These are phyloP conservation scores for Cyberlindnera maritima DNA, from an alignment of 805 yeast species.

Conservation along the genomic window DNA sequence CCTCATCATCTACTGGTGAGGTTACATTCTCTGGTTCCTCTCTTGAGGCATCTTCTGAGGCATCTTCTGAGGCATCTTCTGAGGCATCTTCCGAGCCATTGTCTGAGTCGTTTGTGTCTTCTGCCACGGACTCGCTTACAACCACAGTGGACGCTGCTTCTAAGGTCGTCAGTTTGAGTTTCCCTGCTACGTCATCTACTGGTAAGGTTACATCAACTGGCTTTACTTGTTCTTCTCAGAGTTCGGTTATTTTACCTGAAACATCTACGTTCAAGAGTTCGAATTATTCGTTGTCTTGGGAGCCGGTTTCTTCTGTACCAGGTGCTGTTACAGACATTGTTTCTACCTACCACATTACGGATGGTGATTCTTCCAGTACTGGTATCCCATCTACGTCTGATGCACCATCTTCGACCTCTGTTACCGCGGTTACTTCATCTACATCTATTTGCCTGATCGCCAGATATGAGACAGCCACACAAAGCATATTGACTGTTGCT, in stretches of 20 bases:
- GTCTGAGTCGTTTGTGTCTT: too few species aligned
- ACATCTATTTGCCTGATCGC: slow-evolving; percentile 24
- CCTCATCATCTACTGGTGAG: too few species aligned
- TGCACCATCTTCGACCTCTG: neutral
- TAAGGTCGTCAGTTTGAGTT: neutral
- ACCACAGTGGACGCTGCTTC: slow-evolving; percentile 1
- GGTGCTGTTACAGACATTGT: slow-evolving; percentile 1
- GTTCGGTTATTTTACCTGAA: neutral
- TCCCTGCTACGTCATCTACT: neutral
- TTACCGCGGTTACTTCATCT: slow-evolving; percentile 19
- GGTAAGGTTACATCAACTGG: too few species aligned
- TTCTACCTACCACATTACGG: slow-evolving; percentile 1
- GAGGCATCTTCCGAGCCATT: too few species aligned
- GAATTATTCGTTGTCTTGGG: neutral
- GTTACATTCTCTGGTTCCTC: too few species aligned
- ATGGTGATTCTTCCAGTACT: neutral
- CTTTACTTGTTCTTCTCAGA: neutral
- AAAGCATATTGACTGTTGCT: slow-evolving; percentile 20
- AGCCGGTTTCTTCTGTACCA: neutral
- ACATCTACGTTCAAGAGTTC: neutral
- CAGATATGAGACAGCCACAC: slow-evolving; percentile 24
- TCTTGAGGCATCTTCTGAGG: too few species aligned
- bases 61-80: too few species aligned
- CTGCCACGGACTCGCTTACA: neutral
- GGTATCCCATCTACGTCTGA: neutral